These are phyloP conservation scores for Talaromyces ruber DNA, from an alignment of 495 filamentous ascomycete genomes.

Conservation along the genomic window DNA sequence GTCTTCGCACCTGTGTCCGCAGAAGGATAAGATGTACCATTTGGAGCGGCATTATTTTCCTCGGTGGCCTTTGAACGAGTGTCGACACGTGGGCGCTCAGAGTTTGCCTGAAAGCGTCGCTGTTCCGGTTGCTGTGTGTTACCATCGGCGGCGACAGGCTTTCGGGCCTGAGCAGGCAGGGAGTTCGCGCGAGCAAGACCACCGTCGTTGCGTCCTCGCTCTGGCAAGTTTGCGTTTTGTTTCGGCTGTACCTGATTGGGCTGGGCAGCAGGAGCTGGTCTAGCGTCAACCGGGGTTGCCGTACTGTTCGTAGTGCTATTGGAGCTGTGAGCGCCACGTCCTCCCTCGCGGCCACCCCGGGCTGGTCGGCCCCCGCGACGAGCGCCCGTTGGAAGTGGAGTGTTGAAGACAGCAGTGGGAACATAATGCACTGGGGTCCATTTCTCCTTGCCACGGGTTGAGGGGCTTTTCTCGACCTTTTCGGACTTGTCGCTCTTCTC, in stretches of 20 bases:
- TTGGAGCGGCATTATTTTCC: slow-evolving; percentile 19
- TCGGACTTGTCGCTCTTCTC: slow-evolving; percentile 58
- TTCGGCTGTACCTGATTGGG: slow-evolving; percentile 16
- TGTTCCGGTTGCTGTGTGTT: slow-evolving; percentile 17
- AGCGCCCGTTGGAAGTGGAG: slow-evolving; percentile 57
- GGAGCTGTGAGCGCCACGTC: slow-evolving; percentile 34
- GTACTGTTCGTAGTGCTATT: slow-evolving; percentile 32
- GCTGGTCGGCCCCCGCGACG: slow-evolving; percentile 50
- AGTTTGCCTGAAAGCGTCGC: slow-evolving; percentile 22
- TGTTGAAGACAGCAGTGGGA: slow-evolving; percentile 75
- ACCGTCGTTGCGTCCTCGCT: slow-evolving; percentile 32
- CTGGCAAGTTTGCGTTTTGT: slow-evolving; percentile 20
- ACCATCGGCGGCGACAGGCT: slow-evolving; percentile 29
- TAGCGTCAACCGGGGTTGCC: slow-evolving; percentile 19
- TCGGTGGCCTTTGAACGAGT: slow-evolving; percentile 21
- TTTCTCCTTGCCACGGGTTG: slow-evolving; percentile 53
- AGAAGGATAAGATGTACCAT: slow-evolving; percentile 19
- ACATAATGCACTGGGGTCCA: slow-evolving; percentile 67
- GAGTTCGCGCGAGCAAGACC: slow-evolving; percentile 31
- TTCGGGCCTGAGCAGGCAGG: slow-evolving; percentile 28
- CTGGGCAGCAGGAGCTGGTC: slow-evolving; percentile 21
- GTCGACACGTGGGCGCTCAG: slow-evolving; percentile 25
- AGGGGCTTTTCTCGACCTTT: slow-evolving; percentile 53
- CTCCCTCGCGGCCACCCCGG: slow-evolving; percentile 46
- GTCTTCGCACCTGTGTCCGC: slow-evolving; percentile 12